Percentiles rank a stretch among this genome's conserved stretches.
Conservation (phyloP, 345 rosid species). For the Syzygium aromaticum region DNA sequence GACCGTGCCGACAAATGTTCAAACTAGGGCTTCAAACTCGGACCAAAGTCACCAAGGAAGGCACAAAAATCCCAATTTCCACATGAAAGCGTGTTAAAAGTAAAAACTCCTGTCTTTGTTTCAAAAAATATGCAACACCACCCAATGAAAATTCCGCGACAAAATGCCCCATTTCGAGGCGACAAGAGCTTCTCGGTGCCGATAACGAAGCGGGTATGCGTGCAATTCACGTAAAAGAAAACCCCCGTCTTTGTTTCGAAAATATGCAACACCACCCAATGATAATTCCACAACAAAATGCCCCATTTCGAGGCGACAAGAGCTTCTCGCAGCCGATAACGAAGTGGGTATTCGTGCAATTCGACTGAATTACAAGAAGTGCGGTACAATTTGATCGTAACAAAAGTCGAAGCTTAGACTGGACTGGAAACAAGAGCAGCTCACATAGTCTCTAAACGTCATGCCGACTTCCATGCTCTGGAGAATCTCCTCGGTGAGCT, state of each 20-base stretch:
- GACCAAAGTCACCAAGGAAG: neutral
- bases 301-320: neutral
- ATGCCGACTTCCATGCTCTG: constrained; percentile 96
- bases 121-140: neutral
- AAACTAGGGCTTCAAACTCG: neutral
- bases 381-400: neutral
- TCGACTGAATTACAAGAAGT: neutral
- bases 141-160: neutral
- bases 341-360: neutral
- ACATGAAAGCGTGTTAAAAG: neutral
- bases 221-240: neutral
- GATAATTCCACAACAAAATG: neutral
- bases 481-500: constrained; percentile 72
- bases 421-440: neutral
- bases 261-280: neutral
- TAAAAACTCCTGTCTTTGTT: neutral
- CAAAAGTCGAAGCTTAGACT: neutral
- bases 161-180: neutral
- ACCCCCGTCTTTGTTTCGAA: neutral
- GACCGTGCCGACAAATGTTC: neutral
- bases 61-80: neutral
- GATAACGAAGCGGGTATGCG: neutral
- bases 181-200: neutral
- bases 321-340: neutral
- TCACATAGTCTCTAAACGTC: constrained; percentile 80